These are phyloP conservation scores for Citrus maxima DNA, from an alignment of 345 rosid species.

Conservation along the genomic window DNA sequence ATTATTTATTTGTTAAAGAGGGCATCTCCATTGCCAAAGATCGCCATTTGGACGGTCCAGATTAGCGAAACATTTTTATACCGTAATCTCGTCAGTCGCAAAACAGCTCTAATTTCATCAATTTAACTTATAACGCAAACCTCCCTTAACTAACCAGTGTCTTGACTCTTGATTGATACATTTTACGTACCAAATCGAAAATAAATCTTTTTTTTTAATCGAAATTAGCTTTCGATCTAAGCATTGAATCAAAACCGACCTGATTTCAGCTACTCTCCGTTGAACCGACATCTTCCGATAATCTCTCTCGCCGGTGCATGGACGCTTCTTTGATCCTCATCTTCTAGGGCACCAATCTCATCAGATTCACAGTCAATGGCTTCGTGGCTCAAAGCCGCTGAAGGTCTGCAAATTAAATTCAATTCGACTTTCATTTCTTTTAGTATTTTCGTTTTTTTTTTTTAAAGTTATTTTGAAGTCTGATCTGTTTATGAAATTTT, in stretches of 20 bases:
- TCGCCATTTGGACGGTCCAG: not conserved
- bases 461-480: not conserved
- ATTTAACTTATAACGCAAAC: not conserved
- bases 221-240: conserved; percentile 4
- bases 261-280: not conserved
- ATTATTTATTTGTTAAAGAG: no score
- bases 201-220: no score
- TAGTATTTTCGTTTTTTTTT: not conserved
- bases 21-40: no score
- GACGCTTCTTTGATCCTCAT: conserved; percentile 32
- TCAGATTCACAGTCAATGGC: conserved; percentile 51
- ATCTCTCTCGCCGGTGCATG: conserved; percentile 33
- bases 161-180: not conserved
- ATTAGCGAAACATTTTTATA: not conserved
- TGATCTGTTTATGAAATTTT: conserved; percentile 2
- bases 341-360: conserved; percentile 27
- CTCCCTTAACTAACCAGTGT: not conserved
- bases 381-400: conserved; percentile 97
- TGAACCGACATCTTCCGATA: conserved; percentile 13
- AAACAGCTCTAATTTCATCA: not conserved
- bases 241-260: not conserved
- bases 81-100: not conserved
- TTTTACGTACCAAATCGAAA: not conserved
- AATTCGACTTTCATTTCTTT: conserved; percentile 1
- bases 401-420: conserved; percentile 46